Conservation (phyloP, 805 yeast species). For the Scheffersomyces stipitis region DNA sequence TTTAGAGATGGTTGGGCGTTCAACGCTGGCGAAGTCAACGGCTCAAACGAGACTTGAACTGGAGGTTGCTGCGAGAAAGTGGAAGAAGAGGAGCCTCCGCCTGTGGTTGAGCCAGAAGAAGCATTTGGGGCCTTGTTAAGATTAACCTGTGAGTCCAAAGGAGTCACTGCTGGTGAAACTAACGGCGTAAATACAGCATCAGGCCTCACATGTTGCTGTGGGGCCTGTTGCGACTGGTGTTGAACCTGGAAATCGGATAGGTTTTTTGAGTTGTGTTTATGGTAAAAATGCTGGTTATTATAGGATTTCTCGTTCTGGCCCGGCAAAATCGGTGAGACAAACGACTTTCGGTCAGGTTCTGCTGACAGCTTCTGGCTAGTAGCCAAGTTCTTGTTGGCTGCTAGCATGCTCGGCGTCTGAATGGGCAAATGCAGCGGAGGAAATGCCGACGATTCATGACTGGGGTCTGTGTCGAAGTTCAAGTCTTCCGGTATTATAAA, state of each 20-base stretch:
- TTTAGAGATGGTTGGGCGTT: constrained; percentile 38
- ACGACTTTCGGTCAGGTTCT: constrained; percentile 7
- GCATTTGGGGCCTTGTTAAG: constrained; percentile 12
- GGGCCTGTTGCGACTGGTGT: constrained; percentile 18
- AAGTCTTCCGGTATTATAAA: constrained; percentile 36
- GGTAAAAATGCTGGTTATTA: constrained; percentile 42
- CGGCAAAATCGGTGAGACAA: constrained; percentile 39
- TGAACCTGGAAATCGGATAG: neutral
- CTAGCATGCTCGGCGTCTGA: constrained; percentile 25
- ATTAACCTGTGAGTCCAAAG: constrained; percentile 43
- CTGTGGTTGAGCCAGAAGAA: constrained; percentile 1
- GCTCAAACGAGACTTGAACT: constrained; percentile 36
- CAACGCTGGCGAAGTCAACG: constrained; percentile 70
- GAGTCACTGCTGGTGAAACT: constrained; percentile 74
- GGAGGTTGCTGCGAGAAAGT: constrained; percentile 17
- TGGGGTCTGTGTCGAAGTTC: constrained; percentile 9
- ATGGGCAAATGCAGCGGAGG: constrained; percentile 23
- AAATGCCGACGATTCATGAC: constrained; percentile 21
- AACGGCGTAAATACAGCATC: constrained; percentile 73
- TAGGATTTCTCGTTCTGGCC: constrained; percentile 42
- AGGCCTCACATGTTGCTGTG: constrained; percentile 44
- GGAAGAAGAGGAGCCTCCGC: constrained; percentile 1
- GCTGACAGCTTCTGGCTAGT: constrained; percentile 2
- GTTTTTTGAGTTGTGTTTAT: constrained; percentile 20
- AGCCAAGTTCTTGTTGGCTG: constrained; percentile 12